phyloP scores from a whole-genome alignment of 1,139 yeast genomes.

The Geotrichum aggregatum region DNA sequence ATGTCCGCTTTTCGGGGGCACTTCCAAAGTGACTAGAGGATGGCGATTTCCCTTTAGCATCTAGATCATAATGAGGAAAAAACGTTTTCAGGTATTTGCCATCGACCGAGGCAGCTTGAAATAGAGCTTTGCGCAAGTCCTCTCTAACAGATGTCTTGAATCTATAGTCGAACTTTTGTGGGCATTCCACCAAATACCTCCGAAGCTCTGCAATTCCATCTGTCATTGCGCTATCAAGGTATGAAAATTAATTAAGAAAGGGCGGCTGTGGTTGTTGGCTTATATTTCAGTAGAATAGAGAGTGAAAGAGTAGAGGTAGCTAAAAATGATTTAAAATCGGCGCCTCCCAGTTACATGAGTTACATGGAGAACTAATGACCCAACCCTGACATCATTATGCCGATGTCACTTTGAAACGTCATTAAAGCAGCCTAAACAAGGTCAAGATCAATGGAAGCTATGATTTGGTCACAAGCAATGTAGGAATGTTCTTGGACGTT shows the following conservation, averaged over 20 bases:
- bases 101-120: constrained; percentile 48
- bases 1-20: constrained; percentile 16
- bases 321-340: too few species aligned
- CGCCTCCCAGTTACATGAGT: too few species aligned
- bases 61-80: constrained; percentile 41
- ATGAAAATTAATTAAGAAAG: too few species aligned
- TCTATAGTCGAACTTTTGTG: constrained; percentile 29
- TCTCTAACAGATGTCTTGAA: constrained; percentile 34
- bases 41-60: constrained; percentile 13
- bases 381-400: too few species aligned
- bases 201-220: constrained; percentile 25
- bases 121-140: constrained; percentile 48
- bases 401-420: too few species aligned
- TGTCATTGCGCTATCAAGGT: constrained; percentile 2
- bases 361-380: too few species aligned
- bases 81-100: constrained; percentile 50
- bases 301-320: neutral
- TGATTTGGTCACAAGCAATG: too few species aligned
- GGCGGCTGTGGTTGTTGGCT: too few species aligned
- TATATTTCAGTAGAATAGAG: too few species aligned
- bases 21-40: constrained; percentile 1
- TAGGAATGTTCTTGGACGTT: too few species aligned
- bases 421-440: too few species aligned
- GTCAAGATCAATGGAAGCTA: too few species aligned
- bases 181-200: constrained; percentile 32